A percentile compares a stretch with the other conserved stretches of the same genome.
phyloP scores from a whole-genome alignment of 2,329 filamentous ascomycete genomes.

The Rhytidhysteron rufulum region DNA sequence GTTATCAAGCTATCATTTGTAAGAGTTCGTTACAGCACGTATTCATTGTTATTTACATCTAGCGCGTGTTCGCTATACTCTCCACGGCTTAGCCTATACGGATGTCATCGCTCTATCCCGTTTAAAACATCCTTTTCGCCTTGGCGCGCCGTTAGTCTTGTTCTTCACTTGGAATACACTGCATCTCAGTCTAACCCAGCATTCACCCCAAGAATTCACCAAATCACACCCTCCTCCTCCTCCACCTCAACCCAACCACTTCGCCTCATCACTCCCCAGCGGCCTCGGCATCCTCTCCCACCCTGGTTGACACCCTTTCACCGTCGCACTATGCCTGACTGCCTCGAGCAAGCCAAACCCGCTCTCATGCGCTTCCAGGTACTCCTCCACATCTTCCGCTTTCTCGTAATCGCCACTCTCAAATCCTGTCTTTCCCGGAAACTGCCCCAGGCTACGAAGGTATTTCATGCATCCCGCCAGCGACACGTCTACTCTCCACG shows the following conservation, averaged over 20 bases:
- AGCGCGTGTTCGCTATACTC: too few relatives aligned
- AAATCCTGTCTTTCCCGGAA: slow-evolving; percentile 44
- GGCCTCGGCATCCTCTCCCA: slow-evolving; percentile 52
- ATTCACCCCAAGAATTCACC: too few relatives aligned
- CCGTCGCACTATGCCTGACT: slow-evolving; percentile 46
- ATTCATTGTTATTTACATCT: too few relatives aligned
- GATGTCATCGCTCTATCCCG: too few relatives aligned
- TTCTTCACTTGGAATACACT: too few relatives aligned
- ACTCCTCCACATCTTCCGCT: slow-evolving; percentile 28
- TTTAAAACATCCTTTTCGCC: too few relatives aligned
- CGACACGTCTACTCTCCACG: slow-evolving; percentile 53
- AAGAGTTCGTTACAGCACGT: too few relatives aligned
- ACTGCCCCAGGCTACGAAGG: slow-evolving; percentile 52
- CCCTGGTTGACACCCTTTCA: slow-evolving; percentile 45
- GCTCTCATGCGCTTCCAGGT: slow-evolving; percentile 44
- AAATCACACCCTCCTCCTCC: too few relatives aligned
- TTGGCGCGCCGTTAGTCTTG: too few relatives aligned
- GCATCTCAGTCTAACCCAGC: too few relatives aligned
- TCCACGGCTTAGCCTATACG: too few relatives aligned
- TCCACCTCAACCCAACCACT: slow-evolving; percentile 32
- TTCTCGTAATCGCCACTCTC: slow-evolving; percentile 28
- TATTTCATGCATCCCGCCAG: slow-evolving; percentile 56
- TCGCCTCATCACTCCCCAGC: slow-evolving; percentile 45
- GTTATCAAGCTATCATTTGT: too few relatives aligned
- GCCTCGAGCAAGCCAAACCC: slow-evolving; percentile 47